Base-by-base conservation (phyloP, 805 yeast species). In the Candida ficus region DNA sequence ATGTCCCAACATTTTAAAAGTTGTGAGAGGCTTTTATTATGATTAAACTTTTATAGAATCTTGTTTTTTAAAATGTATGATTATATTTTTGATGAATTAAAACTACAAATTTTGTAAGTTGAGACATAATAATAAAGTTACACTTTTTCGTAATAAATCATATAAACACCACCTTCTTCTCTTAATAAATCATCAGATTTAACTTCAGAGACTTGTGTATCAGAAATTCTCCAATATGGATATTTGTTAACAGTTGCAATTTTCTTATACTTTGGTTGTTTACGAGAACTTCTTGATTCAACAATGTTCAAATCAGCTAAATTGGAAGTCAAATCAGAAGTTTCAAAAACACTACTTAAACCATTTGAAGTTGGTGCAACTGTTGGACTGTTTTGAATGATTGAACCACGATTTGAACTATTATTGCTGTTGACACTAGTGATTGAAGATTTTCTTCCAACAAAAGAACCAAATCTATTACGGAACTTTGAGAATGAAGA, bases 141-240 rank as follows among this genome's bases (percentile, higher is more conserved):
- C 11, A 54, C 44, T 44, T 75, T 63, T 57, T 90, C 95, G 56
- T 85, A 93, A 54, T 85, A 83, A 39, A 91, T 63, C 83, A 91
- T 75, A 61, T 91, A 91, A 2, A 78, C 96, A n/a, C 84, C 87
- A 22, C 76, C 68, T 23, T 76, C 76, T 53, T 88, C 95, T 40
- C 64, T 67, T 31, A 86, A 62, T 1, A 90, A 84, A 13, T 80
- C 78, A 0, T 65, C 61, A 3, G 65, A 56, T 11, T 75, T 67
- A 8, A 73, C 78, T 56, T 89, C 96, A 29, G 76, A 62, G 4
- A 85, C 77, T 23, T 65, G 67, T 2, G 84, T 68, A 61, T 93
- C 98, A 46, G 95, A 86, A 26, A 90, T 76, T 47, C 85, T 72
- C 98, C 98, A 91, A 53, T 70, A 84, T 16, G 91, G 89, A 33